phyloP scores from a whole-genome alignment of 331 rosid genomes.

The Quercus tomentella region DNA sequence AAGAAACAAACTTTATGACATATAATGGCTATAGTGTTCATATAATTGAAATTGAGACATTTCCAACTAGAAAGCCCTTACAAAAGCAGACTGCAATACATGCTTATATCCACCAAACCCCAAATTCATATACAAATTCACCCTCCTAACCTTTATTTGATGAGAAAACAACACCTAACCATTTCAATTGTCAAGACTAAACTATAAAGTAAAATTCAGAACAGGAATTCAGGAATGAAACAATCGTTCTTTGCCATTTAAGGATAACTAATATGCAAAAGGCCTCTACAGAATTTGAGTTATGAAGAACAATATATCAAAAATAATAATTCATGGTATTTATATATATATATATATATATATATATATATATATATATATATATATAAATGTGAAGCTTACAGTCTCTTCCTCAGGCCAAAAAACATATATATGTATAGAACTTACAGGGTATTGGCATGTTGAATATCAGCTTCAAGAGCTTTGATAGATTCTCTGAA shows the following conservation, averaged over 20 bases:
- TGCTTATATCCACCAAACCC: neutral
- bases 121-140: neutral
- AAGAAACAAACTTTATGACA: neutral
- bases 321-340: neutral
- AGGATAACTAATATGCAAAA: constrained; percentile 6
- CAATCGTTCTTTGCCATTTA: neutral
- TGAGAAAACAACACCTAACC: constrained; percentile 12
- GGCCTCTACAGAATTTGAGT: constrained; percentile 1
- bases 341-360: too few species aligned
- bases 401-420: too few species aligned
- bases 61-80: neutral
- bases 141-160: constrained; percentile 4
- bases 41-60: neutral
- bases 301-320: neutral
- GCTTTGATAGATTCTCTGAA: constrained; percentile 65
- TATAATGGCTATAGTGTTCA: neutral
- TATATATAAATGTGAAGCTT: neutral
- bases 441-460: constrained; percentile 73
- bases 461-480: constrained; percentile 72
- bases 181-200: constrained; percentile 4
- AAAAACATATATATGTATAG: neutral
- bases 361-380: too few species aligned
- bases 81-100: neutral
- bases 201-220: constrained; percentile 10
- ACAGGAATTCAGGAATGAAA: neutral